Percentiles rank a stretch among this genome's conserved stretches.
Conservation (phyloP, 108 stramenopile species). For the Heterococcus sp. region DNA sequence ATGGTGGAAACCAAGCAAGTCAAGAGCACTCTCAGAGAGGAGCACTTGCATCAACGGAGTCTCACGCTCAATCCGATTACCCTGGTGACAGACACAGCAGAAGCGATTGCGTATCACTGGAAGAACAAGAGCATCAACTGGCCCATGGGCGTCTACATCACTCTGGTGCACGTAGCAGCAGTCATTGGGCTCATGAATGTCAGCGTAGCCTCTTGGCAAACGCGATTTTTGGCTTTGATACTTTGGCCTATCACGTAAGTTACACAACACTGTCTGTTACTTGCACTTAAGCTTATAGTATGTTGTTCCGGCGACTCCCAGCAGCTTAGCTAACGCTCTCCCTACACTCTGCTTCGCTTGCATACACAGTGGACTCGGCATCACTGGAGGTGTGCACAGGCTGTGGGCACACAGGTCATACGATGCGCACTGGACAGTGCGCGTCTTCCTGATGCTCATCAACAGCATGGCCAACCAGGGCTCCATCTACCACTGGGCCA, state of each 20-base stretch:
- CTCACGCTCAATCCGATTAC: conserved; percentile 33
- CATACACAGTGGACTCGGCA: conserved; percentile 93
- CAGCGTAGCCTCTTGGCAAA: conserved; percentile 66
- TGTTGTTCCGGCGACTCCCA: too few relatives aligned
- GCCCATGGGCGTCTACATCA: conserved; percentile 95
- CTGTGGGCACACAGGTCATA: conserved; percentile 97
- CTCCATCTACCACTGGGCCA: conserved; percentile 91
- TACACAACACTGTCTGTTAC: too few relatives aligned
- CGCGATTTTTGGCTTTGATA: conserved; percentile 85
- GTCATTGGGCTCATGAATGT: conserved; percentile 69
- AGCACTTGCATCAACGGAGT: conserved; percentile 16
- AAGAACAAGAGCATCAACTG: conserved; percentile 89
- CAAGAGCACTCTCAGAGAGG: too few relatives aligned
- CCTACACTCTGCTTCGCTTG: too few relatives aligned
- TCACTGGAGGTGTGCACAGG: conserved; percentile 94
- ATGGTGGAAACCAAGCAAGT: too few relatives aligned
- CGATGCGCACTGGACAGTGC: conserved; percentile 70
- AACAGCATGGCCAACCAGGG: conserved; percentile 99
- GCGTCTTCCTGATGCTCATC: conserved; percentile 86
- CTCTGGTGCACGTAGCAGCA: conserved; percentile 81
- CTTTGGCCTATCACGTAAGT: conserved; percentile 81
- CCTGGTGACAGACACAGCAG: conserved; percentile 26
- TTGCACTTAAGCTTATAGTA: too few relatives aligned
- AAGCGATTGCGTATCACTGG: conserved; percentile 63
- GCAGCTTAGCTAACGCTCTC: too few relatives aligned